Evolutionary conservation across 1,139 yeast species (phyloP), one percentile per base, ranked within the genome.

Genomic region (Hyphopichia pseudoburtonii): DNA sequence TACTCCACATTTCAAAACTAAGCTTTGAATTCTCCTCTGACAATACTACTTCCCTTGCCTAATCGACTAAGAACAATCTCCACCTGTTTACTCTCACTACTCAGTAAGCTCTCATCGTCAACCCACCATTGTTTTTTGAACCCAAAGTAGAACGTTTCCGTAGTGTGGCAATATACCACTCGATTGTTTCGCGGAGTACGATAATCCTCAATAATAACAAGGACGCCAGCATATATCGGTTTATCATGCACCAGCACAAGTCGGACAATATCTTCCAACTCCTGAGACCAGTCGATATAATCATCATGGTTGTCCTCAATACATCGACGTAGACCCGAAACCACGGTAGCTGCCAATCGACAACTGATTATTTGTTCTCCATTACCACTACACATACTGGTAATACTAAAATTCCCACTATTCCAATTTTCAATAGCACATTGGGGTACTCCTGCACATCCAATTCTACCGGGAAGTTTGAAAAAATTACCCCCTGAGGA

Each of bases 401-500:
- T 52, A 1, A 73, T 49, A 21, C 55, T 54, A 16, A 41, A 35
- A 3, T 46, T 47, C 2, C 46, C 45, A 19, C 37, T 37, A 5
- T 19, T 17, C 28, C 29, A 42, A 23, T 47, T 50, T 34, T 62
- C 76, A 14, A 69, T 56, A 0, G 75, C 74, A 3, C 74, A 60
- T 1, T 82, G 80, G 1, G 67, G 48, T 0, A 74, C 46, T 0
- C 75, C 80, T 17, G 82, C 78, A 55, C 81, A 76, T 5, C 82
- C 80, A 3, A 75, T 58, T 37, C 82, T 47, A 0, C 80, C 78
- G 0, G 75, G 73, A 1, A 64, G 42, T 44, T 76, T 74, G 47
- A 73, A 66, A 41, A 72, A 62, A 41, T 73, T 72, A 0, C 82
- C 82, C 2, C 82, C 82, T 0, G 80, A 74, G 1, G 80, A 74